Percentiles rank a stretch among this genome's conserved stretches.
Conservation (phyloP, 208 protist genomes). For the Trypanosoma vivax region DNA sequence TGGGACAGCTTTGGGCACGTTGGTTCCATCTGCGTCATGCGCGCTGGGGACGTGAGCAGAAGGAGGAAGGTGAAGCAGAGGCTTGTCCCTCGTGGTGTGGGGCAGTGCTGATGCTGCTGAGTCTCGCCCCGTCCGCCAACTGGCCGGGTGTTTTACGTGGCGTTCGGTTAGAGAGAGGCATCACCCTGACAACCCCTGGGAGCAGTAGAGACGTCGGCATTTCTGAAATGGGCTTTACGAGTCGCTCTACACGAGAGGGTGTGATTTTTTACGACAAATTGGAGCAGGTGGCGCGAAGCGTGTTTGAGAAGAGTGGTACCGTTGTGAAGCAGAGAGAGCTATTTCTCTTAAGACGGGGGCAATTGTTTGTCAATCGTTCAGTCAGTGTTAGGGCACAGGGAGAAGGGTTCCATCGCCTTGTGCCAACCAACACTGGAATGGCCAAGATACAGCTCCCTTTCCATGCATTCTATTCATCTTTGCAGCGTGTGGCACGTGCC, state of each 20-base stretch:
- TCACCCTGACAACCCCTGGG: no score
- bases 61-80: slow-evolving; percentile 30
- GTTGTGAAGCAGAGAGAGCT: slow-evolving; percentile 14
- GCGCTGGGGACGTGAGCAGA: slow-evolving; percentile 53
- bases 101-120: slow-evolving; percentile 52
- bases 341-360: slow-evolving; percentile 15
- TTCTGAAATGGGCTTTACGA: no score
- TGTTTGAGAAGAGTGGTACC: not conserved
- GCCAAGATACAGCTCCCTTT: slow-evolving; percentile 19
- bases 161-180: slow-evolving; percentile 17
- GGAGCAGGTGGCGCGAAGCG: slow-evolving; percentile 23
- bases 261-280: slow-evolving; percentile 32
- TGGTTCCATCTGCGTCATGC: slow-evolving; percentile 77
- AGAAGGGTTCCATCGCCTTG: slow-evolving; percentile 24
- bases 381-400: slow-evolving; percentile 22
- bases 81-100: slow-evolving; percentile 41
- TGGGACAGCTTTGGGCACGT: slow-evolving; percentile 40
- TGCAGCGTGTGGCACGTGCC: slow-evolving; percentile 1
- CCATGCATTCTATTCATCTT: not conserved
- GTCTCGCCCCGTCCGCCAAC: slow-evolving; percentile 24
- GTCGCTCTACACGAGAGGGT: slow-evolving; percentile 20
- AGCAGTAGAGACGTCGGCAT: no score
- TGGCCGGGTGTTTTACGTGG: slow-evolving; percentile 38
- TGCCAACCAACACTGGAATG: slow-evolving; percentile 25
- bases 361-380: slow-evolving; percentile 13